Evolutionary conservation across 805 yeast genomes (phyloP).

Genomic region (Ogataea siamensis): DNA sequence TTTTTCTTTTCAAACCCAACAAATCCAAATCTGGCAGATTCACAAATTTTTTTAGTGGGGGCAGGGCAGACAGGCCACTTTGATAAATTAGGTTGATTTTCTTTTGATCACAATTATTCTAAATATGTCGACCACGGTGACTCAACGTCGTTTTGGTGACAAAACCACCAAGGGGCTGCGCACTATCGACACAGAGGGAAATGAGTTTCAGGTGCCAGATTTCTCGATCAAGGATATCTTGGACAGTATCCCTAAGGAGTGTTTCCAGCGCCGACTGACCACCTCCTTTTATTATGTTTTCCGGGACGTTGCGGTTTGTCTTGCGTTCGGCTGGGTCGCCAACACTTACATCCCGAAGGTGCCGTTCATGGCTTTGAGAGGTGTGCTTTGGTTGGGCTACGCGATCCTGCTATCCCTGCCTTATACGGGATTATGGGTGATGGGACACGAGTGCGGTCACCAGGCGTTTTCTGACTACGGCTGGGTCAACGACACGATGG

Average conservation of each 20-base stretch:
- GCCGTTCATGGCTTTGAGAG: constrained; percentile 44
- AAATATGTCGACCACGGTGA: constrained; percentile 8
- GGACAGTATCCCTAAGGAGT: constrained; percentile 67
- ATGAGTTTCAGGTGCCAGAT: constrained; percentile 70
- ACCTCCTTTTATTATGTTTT: constrained; percentile 62
- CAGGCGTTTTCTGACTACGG: constrained; percentile 77
- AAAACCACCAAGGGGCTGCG: constrained; percentile 34
- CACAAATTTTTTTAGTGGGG: constrained; percentile 5
- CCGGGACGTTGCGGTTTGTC: constrained; percentile 57
- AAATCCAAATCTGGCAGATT: constrained; percentile 5
- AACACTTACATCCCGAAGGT: constrained; percentile 52
- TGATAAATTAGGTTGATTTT: background rate
- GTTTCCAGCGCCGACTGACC: constrained; percentile 61
- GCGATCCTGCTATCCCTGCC: constrained; percentile 58
- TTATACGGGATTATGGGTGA: constrained; percentile 78
- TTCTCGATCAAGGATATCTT: constrained; percentile 73
- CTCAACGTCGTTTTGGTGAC: constrained; percentile 12
- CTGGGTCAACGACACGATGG: constrained; percentile 71
- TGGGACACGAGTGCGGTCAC: constrained; percentile 93
- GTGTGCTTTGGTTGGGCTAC: constrained; percentile 58
- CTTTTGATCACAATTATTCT: constrained; percentile 1
- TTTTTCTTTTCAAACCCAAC: constrained; percentile 5
- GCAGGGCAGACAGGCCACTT: constrained; percentile 1
- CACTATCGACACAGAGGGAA: constrained; percentile 61
- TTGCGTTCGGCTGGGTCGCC: constrained; percentile 51